Evolutionary conservation across 108 stramenopile species (phyloP).

Genomic region (Conticribra weissflogii): DNA sequence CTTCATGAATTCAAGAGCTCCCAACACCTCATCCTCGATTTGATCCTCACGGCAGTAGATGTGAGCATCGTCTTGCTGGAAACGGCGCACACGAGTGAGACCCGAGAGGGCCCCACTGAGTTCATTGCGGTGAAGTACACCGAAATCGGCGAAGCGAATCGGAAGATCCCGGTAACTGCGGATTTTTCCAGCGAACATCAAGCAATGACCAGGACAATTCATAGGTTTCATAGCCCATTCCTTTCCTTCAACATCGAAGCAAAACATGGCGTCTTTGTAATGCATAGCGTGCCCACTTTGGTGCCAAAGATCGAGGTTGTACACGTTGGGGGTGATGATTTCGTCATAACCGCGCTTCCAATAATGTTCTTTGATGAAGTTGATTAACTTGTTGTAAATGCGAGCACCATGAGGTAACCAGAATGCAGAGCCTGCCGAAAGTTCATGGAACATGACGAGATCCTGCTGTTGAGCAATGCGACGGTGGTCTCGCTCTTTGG

Average conservation of each 20-base stretch:
- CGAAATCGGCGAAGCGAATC: slow-evolving; percentile 97
- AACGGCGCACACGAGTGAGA: slow-evolving; percentile 98
- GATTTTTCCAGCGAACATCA: slow-evolving; percentile 90
- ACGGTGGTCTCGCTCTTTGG: slow-evolving; percentile 97
- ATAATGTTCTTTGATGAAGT: slow-evolving; percentile 94
- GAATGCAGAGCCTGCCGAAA: slow-evolving; percentile 97
- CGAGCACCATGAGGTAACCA: slow-evolving; percentile 98
- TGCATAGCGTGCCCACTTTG: slow-evolving; percentile 97
- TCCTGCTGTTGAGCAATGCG: slow-evolving; percentile 93
- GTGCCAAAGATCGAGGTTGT: slow-evolving; percentile 98
- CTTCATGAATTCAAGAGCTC: slow-evolving; percentile 97
- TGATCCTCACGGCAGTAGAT: slow-evolving; percentile 98
- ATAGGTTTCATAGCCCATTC: slow-evolving; percentile 99
- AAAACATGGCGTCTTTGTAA: slow-evolving; percentile 98
- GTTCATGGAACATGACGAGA: slow-evolving; percentile 96
- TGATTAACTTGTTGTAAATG: slow-evolving; percentile 97
- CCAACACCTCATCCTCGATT: slow-evolving; percentile 93
- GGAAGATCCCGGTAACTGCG: slow-evolving; percentile 98
- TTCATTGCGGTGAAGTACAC: slow-evolving; percentile 98
- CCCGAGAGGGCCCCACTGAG: slow-evolving; percentile 96
- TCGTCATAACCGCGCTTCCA: slow-evolving; percentile 98
- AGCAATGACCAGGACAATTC: slow-evolving; percentile 99
- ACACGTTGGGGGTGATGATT: slow-evolving; percentile 98
- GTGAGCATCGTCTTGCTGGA: slow-evolving; percentile 99
- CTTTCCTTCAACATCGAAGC: slow-evolving; percentile 92